Percentiles rank a stretch among this genome's conserved stretches.
These are phyloP conservation scores for Leccinum proliferum DNA, from an alignment of 1,284 basidiomycete genomes.

Conservation along the genomic window DNA sequence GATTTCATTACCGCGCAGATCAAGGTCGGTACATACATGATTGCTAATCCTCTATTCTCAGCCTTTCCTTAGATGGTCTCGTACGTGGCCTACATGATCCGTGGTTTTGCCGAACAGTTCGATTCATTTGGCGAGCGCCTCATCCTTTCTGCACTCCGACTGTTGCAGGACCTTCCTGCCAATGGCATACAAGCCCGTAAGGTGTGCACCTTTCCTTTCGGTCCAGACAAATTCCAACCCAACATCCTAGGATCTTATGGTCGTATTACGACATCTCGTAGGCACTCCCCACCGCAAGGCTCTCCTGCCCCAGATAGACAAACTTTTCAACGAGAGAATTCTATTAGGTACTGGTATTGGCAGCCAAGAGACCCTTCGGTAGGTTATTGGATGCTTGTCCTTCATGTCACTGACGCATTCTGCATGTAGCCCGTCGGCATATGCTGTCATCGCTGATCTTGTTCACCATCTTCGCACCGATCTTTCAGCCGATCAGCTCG, in stretches of 20 bases:
- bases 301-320: constrained; percentile 84
- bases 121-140: constrained; percentile 81
- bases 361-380: constrained; percentile 83
- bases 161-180: constrained; percentile 92
- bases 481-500: constrained; percentile 75
- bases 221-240: constrained; percentile 2
- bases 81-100: constrained; percentile 88
- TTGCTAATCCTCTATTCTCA: constrained; percentile 1
- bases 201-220: constrained; percentile 33
- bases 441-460: constrained; percentile 89
- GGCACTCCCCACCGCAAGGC: constrained; percentile 78
- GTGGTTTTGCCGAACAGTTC: constrained; percentile 65
- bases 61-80: constrained; percentile 69
- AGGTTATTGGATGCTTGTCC: constrained; percentile 15
- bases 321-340: constrained; percentile 89
- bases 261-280: constrained; percentile 90
- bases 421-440: constrained; percentile 69
- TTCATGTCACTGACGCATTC: constrained; percentile 9
- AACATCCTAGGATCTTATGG: constrained; percentile 74
- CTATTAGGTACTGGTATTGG: constrained; percentile 80
- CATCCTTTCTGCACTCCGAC: constrained; percentile 76
- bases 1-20: constrained; percentile 94
- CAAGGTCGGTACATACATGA: constrained; percentile 50
- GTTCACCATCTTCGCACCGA: constrained; percentile 91
- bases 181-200: constrained; percentile 82